Base-by-base conservation (phyloP, 495 filamentous ascomycete species). In the Xylaria acuta region DNA sequence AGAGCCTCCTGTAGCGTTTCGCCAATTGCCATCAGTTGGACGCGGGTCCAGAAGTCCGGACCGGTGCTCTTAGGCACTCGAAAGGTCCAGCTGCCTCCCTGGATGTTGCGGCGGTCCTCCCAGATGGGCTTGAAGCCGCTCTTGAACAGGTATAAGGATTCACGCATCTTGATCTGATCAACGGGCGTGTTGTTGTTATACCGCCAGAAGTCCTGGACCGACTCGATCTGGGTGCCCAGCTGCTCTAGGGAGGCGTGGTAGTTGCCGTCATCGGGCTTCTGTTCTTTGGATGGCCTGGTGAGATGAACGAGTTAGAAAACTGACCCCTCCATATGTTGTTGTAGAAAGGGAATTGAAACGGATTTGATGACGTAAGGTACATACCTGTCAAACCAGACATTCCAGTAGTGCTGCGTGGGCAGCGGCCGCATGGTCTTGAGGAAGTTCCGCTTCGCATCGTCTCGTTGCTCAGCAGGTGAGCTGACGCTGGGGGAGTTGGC, bases 61-160 rank as follows among this genome's bases (percentile, higher is more conserved):
- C 91, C 92, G 69, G 82, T 84, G 56, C 82, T 84, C 83, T 96
- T 96, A 27, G 90, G 91, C 54, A 97, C 90, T 25, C 93, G 88
- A 80, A 97, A 97, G 0, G 92, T 94, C 92, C 93, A 97, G 73
- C 90, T 90, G 34, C 94, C 94, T 25, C 94, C 94, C 34, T 88
- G 84, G 58, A 90, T 82, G 80, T 97, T 97, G 59, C 94, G 88
- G 45, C 91, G 88, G 78, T 97, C 94, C 81, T 97, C 94, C 94
- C 94, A 97, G 63, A 97, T 86, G 22, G 94, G 94, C 76, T 90
- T 88, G 72, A 96, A 93, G 40, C 92, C 92, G 67, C 90, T 86
- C 78, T 97, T 95, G 86, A 97, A 97, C 70, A 97, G 87, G 78
- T 97, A 95, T 58, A 97, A 88, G 22, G 89, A 91, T 81, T 97